Conservation (phyloP, 1,284 basidiomycete genomes). For the Kalmanozyma brasiliensis region DNA sequence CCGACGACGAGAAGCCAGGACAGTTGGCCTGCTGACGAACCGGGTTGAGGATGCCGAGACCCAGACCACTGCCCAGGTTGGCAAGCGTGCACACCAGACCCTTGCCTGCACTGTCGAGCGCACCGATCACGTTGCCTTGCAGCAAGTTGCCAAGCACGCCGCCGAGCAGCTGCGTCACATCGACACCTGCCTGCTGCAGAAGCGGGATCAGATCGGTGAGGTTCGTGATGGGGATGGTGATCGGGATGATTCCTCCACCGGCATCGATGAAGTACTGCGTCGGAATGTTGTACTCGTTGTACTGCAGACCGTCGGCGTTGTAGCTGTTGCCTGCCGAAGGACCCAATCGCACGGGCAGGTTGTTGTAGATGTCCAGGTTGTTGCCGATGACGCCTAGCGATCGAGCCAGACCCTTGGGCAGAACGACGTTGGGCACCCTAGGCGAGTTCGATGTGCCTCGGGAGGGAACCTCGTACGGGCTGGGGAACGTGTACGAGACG, state of each 20-base stretch:
- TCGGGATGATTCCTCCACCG: slow-evolving; percentile 13
- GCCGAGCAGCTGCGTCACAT: slow-evolving; percentile 13
- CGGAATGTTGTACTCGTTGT: slow-evolving; percentile 48
- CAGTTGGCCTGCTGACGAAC: slow-evolving; percentile 22
- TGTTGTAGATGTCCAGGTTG: slow-evolving; percentile 52
- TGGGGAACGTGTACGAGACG: slow-evolving; percentile 47
- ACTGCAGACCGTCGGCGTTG: slow-evolving; percentile 37
- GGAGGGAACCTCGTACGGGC: slow-evolving; percentile 12
- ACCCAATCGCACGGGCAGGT: slow-evolving; percentile 35
- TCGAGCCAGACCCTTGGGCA: slow-evolving; percentile 47
- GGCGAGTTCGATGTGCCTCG: slow-evolving; percentile 24
- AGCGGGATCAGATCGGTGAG: slow-evolving; percentile 16
- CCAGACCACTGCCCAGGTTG: slow-evolving; percentile 6
- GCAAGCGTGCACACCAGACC: slow-evolving; percentile 16
- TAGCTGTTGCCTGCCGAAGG: slow-evolving; percentile 47
- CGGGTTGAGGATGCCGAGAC: slow-evolving; percentile 14
- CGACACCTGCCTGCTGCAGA: slow-evolving; percentile 1
- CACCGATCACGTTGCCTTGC: slow-evolving; percentile 24
- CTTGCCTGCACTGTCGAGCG: slow-evolving; percentile 11
- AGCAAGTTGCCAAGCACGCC: slow-evolving; percentile 7
- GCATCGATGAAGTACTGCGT: slow-evolving; percentile 39
- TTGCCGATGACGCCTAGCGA: slow-evolving; percentile 48
- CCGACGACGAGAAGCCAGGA: slow-evolving; percentile 20
- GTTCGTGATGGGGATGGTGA: slow-evolving; percentile 9
- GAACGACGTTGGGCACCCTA: slow-evolving; percentile 43